These are phyloP conservation scores for Neolentinus lepideus DNA, from an alignment of 1,284 basidiomycete genomes.

Conservation along the genomic window DNA sequence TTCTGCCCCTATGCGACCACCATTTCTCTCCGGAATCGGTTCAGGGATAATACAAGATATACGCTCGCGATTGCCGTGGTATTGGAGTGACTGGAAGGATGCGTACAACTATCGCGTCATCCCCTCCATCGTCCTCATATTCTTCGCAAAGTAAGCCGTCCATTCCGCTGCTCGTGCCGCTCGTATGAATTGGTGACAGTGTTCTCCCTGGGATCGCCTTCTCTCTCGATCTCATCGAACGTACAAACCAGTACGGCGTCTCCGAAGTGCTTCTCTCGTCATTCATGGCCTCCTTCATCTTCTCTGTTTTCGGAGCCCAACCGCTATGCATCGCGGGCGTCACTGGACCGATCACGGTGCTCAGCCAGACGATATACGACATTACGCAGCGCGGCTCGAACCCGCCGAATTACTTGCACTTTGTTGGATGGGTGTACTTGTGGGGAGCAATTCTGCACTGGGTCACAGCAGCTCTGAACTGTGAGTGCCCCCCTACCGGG, in stretches of 20 bases:
- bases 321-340: conserved; percentile 93
- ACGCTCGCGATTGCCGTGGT: conserved; percentile 73
- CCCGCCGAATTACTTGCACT: conserved; percentile 75
- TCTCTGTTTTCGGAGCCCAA: conserved; percentile 86
- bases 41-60: conserved; percentile 77
- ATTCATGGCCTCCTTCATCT: conserved; percentile 89
- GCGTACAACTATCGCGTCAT: conserved; percentile 85
- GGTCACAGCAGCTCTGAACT: conserved; percentile 80
- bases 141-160: conserved; percentile 66
- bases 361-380: conserved; percentile 87
- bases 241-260: conserved; percentile 85
- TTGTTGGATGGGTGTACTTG: conserved; percentile 88
- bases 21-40: conserved; percentile 32
- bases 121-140: conserved; percentile 69
- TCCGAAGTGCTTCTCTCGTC: conserved; percentile 78
- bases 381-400: conserved; percentile 56
- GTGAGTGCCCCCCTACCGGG: conserved; percentile 33
- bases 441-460: conserved; percentile 95
- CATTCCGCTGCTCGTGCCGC: background rate
- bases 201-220: conserved; percentile 91
- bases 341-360: conserved; percentile 48
- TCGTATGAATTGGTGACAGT: conserved; percentile 26
- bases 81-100: conserved; percentile 81
- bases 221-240: conserved; percentile 89
- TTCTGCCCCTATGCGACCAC: background rate